phyloP scores from a whole-genome alignment of 2,329 filamentous ascomycete genomes.

The Clarireedia hainanense region DNA sequence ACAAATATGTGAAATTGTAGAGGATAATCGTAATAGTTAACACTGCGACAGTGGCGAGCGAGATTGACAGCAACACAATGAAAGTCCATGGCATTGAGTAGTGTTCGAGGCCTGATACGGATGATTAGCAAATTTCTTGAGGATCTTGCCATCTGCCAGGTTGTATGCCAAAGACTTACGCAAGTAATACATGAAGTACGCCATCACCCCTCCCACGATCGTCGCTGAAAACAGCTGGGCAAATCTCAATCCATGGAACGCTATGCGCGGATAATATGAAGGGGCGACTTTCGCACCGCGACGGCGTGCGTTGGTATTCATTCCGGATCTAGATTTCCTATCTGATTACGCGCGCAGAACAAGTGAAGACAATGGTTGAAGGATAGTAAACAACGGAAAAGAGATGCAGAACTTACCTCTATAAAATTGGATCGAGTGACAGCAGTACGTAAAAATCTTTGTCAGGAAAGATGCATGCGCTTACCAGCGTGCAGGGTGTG shows the following conservation, averaged over 20 bases:
- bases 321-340: background rate
- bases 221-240: conserved; percentile 21
- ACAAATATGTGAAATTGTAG: conserved; percentile 27
- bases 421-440: background rate
- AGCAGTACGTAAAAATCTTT: no score
- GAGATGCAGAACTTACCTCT: background rate
- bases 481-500: no score
- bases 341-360: no score
- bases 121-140: background rate
- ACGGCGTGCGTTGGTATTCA: conserved; percentile 4
- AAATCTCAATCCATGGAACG: conserved; percentile 23
- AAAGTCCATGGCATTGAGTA: conserved; percentile 26
- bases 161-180: conserved; percentile 12
- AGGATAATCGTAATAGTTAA: conserved; percentile 23
- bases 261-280: conserved; percentile 23
- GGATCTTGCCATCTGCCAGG: background rate
- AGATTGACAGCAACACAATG: conserved; percentile 22
- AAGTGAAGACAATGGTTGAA: no score
- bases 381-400: background rate
- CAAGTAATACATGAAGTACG: conserved; percentile 26
- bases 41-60: conserved; percentile 18
- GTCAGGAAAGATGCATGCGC: no score
- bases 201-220: conserved; percentile 23
- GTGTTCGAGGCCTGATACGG: conserved; percentile 14
- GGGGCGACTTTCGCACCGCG: conserved; percentile 16